Evolutionary conservation across 2,329 filamentous ascomycete genomes (phyloP).

Genomic region (Fusarium napiforme): DNA sequence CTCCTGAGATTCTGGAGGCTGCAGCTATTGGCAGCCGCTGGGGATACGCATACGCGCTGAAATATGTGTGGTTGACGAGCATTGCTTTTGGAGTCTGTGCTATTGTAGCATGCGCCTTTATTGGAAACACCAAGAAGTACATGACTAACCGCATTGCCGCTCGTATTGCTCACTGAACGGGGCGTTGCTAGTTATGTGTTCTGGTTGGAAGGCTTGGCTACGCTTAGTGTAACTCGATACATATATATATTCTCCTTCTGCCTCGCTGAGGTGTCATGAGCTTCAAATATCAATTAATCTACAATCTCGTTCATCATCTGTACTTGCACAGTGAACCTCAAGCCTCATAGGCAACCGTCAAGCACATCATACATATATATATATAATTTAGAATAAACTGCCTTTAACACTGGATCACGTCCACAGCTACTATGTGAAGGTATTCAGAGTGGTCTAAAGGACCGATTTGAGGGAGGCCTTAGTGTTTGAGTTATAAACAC

Average conservation of each 20-base stretch:
- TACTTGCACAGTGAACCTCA: accelerated
- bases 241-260: not conserved
- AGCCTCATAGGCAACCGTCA: not conserved
- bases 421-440: accelerated
- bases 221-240: accelerated
- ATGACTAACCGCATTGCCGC: not conserved
- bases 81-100: not conserved
- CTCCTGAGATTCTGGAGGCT: not conserved
- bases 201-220: accelerated
- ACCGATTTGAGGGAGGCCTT: too few relatives aligned
- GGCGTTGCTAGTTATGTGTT: accelerated
- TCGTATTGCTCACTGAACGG: not conserved
- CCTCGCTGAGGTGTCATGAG: accelerated
- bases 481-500: not conserved
- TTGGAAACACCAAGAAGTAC: not conserved
- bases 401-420: too few relatives aligned
- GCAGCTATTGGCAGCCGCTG: not conserved
- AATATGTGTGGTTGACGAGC: not conserved
- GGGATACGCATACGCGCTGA: not conserved
- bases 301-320: accelerated
- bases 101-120: not conserved
- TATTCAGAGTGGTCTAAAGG: accelerated
- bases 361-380: not conserved
- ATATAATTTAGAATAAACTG: not conserved
- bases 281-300: not conserved